Evolutionary conservation across 306 rosid species (phyloP).

Genomic region (Cucurbita maxima): DNA sequence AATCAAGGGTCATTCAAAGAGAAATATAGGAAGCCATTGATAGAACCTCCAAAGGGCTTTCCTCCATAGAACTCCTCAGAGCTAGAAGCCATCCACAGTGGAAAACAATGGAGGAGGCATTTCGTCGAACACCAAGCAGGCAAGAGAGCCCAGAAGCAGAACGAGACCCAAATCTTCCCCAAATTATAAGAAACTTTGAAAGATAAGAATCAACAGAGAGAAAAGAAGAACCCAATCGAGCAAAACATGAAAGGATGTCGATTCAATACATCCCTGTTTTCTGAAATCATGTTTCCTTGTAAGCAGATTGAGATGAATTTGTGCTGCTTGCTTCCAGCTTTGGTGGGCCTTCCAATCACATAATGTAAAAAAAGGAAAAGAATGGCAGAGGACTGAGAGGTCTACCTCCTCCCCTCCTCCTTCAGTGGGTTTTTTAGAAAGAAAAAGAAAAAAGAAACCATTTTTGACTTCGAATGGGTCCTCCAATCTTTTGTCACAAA

Average conservation of each 20-base stretch:
- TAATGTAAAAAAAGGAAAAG: background rate
- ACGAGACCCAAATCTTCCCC: background rate
- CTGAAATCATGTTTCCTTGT: background rate
- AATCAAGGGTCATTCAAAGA: background rate
- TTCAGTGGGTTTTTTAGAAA: background rate
- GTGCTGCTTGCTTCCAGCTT: background rate
- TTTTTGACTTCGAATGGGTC: constrained; percentile 34
- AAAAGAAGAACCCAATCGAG: background rate
- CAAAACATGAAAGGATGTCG: background rate
- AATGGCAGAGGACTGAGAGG: constrained; percentile 10
- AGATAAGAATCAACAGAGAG: background rate
- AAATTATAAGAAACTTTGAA: background rate
- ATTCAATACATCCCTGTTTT: background rate
- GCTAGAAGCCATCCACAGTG: background rate
- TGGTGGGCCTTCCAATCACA: constrained; percentile 5
- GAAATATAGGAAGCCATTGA: background rate
- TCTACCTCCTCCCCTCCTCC: constrained; percentile 5
- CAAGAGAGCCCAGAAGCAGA: background rate
- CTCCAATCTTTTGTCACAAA: constrained; percentile 14
- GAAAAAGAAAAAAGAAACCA: constrained; percentile 2
- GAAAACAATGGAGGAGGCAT: background rate
- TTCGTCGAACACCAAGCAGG: background rate
- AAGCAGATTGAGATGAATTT: background rate
- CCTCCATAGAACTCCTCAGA: background rate
- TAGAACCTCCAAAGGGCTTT: background rate